Conservation (phyloP, 805 yeast genomes). For the Candida vaughaniae region DNA sequence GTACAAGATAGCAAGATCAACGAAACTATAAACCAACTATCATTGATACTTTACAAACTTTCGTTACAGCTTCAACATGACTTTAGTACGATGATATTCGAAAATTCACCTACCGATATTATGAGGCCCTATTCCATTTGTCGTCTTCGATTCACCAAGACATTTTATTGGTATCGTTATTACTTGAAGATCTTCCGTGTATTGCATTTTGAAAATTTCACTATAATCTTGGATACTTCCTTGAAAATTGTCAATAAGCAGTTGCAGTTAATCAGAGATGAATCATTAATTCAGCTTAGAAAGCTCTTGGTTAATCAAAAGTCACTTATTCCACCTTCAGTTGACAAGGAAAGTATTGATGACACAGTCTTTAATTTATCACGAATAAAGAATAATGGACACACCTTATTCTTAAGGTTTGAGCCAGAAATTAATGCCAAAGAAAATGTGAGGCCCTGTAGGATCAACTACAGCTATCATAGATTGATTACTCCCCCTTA, state of each 20-base stretch:
- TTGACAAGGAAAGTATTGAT: too few species aligned
- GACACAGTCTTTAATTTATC: too few species aligned
- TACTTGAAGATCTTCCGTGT: constrained; percentile 18
- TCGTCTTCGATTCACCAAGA: constrained; percentile 7
- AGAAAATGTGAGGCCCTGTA: too few species aligned
- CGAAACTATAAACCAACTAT: constrained; percentile 13
- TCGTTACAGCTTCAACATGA: constrained; percentile 11
- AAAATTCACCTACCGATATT: constrained; percentile 6
- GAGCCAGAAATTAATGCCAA: too few species aligned
- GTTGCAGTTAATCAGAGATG: constrained; percentile 5
- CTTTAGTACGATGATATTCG: constrained; percentile 8
- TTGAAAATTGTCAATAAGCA: constrained; percentile 16
- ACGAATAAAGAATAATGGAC: too few species aligned
- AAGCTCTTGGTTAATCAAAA: constrained; percentile 8
- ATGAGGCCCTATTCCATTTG: constrained; percentile 1
- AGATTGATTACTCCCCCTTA: constrained; percentile 6
- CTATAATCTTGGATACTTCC: constrained; percentile 15
- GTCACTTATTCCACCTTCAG: background rate
- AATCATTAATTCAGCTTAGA: constrained; percentile 2
- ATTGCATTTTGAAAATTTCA: constrained; percentile 19
- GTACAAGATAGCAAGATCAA: constrained; percentile 3
- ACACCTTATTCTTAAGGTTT: too few species aligned
- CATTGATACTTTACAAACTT: constrained; percentile 16
- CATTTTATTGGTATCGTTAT: constrained; percentile 2
- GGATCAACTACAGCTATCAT: constrained; percentile 9